phyloP scores from a whole-genome alignment of 139 green algal species.

The Micromonas commoda region DNA sequence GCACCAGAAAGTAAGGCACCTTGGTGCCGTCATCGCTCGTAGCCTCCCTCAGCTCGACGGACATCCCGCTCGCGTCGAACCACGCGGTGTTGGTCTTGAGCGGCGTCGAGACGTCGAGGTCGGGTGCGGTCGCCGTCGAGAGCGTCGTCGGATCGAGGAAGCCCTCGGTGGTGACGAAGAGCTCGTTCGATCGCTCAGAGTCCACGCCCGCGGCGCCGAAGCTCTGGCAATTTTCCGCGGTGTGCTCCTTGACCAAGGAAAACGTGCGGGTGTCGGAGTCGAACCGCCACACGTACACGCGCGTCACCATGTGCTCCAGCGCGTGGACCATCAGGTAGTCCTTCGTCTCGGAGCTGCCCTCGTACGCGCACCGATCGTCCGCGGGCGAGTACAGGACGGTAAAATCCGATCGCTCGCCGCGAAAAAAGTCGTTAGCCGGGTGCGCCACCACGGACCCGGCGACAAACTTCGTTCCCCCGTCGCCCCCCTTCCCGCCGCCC shows the following conservation, averaged over 20 bases:
- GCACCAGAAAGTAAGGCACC: slow-evolving; percentile 10
- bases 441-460: background rate
- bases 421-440: background rate
- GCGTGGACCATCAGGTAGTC: background rate
- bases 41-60: background rate
- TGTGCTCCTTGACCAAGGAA: background rate
- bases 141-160: slow-evolving; percentile 4
- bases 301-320: slow-evolving; percentile 8
- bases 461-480: background rate
- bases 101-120: background rate
- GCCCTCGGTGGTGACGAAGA: background rate
- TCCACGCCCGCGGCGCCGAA: background rate
- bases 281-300: background rate
- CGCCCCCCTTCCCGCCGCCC: background rate
- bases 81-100: background rate
- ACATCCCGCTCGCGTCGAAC: slow-evolving; percentile 1
- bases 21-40: slow-evolving; percentile 7
- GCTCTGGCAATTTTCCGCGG: background rate
- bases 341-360: background rate
- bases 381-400: slow-evolving; percentile 2
- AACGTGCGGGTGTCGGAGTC: background rate
- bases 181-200: background rate
- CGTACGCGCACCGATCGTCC: background rate
- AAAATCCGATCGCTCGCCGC: background rate
- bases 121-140: background rate